Evolutionary conservation across 305 asterid genomes (phyloP).

Genomic region (Coffea humblotiana): DNA sequence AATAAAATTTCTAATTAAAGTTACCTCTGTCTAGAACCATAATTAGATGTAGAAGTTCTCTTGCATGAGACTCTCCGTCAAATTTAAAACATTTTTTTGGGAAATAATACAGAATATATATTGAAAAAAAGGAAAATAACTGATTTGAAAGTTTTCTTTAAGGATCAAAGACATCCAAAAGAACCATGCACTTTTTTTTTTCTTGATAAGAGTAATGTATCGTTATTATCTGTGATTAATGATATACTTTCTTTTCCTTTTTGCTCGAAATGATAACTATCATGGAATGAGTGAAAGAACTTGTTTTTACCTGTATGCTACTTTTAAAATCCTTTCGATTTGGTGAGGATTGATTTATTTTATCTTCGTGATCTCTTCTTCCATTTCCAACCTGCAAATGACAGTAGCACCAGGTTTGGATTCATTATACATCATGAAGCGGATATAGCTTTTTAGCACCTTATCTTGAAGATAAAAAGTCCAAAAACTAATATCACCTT

Average conservation of each 20-base stretch:
- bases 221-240: too few relatives aligned
- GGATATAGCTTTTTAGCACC: not conserved
- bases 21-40: not conserved
- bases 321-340: constrained; percentile 24
- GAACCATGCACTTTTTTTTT: not conserved
- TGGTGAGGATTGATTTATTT: constrained; percentile 4
- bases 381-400: constrained; percentile 38
- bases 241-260: not conserved
- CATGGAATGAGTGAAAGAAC: not conserved
- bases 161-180: not conserved
- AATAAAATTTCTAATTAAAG: not conserved
- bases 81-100: not conserved
- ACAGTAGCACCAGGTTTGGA: not conserved
- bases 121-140: not conserved
- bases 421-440: not conserved
- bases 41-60: not conserved
- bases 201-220: too few relatives aligned
- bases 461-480: not conserved
- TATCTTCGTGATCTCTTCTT: constrained; percentile 28
- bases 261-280: not conserved
- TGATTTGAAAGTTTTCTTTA: not conserved
- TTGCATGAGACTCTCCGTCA: not conserved
- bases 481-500: not conserved
- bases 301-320: constrained; percentile 30
- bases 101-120: not conserved